A percentile compares a stretch with the other conserved stretches of the same genome.
Evolutionary conservation across 1,284 basidiomycete species (phyloP).

Genomic region (Moniliophthora roreri): DNA sequence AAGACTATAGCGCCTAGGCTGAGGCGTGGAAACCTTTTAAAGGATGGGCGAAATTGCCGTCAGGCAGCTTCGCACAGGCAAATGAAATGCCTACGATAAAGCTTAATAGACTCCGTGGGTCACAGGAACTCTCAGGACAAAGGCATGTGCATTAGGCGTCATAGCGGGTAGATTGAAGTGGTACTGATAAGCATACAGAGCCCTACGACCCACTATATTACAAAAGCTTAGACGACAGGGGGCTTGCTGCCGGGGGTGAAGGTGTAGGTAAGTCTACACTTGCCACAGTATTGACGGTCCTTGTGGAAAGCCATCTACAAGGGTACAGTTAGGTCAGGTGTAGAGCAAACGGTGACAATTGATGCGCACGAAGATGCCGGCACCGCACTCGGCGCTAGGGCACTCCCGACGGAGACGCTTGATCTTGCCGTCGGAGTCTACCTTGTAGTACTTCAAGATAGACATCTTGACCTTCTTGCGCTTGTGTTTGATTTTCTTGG

Average conservation of each 20-base stretch:
- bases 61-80: not conserved
- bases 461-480: constrained; percentile 99
- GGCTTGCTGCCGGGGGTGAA: constrained; percentile 82
- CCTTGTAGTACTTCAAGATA: constrained; percentile 99
- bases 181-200: not conserved
- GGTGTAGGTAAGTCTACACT: constrained; percentile 90
- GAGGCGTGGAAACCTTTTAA: not conserved
- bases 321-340: not conserved
- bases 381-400: constrained; percentile 88
- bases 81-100: not conserved
- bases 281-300: constrained; percentile 95
- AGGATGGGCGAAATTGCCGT: not conserved
- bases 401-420: constrained; percentile 98
- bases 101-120: not conserved
- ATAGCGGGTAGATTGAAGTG: constrained; percentile 6
- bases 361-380: constrained; percentile 84
- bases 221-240: constrained; percentile 51
- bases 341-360: not conserved
- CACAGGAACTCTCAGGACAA: constrained; percentile 1
- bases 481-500: constrained; percentile 99
- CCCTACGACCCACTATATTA: constrained; percentile 7
- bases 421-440: constrained; percentile 99
- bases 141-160: constrained; percentile 4
- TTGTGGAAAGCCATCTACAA: constrained; percentile 90
- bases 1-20: not conserved